These are phyloP conservation scores for Gyrodon lividus DNA, from an alignment of 768 basidiomycete species.

Conservation along the genomic window DNA sequence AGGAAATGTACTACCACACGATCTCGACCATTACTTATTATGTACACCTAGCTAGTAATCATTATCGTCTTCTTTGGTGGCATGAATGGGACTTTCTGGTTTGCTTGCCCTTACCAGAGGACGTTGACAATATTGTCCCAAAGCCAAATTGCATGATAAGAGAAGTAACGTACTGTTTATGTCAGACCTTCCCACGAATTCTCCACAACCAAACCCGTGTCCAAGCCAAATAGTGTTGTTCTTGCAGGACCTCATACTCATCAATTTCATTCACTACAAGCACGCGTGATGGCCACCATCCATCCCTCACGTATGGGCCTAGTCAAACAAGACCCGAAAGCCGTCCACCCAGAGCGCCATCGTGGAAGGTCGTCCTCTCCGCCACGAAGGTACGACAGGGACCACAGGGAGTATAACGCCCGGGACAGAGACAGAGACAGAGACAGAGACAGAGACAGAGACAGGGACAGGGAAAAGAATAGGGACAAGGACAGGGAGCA, in stretches of 20 bases:
- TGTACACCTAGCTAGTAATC: not conserved
- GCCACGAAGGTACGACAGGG: slow-evolving; percentile 30
- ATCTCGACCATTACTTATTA: not conserved
- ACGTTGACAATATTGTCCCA: no score
- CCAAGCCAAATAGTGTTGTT: no score
- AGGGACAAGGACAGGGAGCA: slow-evolving; percentile 18
- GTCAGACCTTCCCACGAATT: not conserved
- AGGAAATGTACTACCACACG: not conserved
- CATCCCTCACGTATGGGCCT: slow-evolving; percentile 73
- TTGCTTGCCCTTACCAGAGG: no score
- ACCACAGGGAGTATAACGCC: slow-evolving; percentile 22
- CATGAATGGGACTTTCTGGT: no score
- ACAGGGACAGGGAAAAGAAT: slow-evolving; percentile 9
- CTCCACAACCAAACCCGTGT: not conserved
- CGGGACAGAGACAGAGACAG: slow-evolving; percentile 26
- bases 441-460: slow-evolving; percentile 25
- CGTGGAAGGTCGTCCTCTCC: slow-evolving; percentile 48
- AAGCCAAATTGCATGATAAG: no score
- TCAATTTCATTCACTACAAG: not conserved
- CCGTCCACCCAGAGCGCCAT: slow-evolving; percentile 13
- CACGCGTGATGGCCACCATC: slow-evolving; percentile 58
- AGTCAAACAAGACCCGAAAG: slow-evolving; percentile 46
- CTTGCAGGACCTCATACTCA: not conserved
- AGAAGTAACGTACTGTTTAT: no score
- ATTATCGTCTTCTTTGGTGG: not conserved